Percentiles rank a stretch among this genome's conserved stretches.
phyloP scores from a whole-genome alignment of 352 stramenopile genomes.

The Globisporangium cystogenes region DNA sequence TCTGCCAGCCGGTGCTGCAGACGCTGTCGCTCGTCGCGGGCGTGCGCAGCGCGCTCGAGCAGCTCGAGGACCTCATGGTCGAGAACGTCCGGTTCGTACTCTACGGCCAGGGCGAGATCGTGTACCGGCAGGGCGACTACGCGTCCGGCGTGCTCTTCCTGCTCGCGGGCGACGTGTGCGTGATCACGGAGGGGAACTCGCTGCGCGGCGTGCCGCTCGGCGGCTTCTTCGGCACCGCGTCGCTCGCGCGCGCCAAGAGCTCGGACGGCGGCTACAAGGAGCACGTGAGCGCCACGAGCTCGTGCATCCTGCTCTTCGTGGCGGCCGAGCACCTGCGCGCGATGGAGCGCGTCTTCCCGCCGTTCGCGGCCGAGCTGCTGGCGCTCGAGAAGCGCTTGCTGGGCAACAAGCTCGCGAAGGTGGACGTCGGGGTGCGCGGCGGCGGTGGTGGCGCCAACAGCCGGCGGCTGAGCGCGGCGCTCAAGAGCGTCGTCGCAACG shows the following conservation, averaged over 20 bases:
- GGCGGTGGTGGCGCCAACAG: too few species aligned
- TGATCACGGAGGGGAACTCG: slow-evolving; percentile 22
- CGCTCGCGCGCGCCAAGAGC: slow-evolving; percentile 15
- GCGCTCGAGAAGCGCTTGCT: slow-evolving; percentile 25
- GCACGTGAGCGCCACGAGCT: slow-evolving; percentile 36
- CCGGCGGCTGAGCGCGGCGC: too few species aligned
- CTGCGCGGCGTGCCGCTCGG: slow-evolving; percentile 28
- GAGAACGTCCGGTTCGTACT: slow-evolving; percentile 53
- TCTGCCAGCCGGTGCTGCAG: slow-evolving; percentile 50
- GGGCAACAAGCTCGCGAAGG: too few species aligned
- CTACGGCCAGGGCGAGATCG: slow-evolving; percentile 53
- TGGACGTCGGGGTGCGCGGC: too few species aligned
- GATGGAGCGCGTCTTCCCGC: slow-evolving; percentile 27
- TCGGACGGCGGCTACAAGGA: slow-evolving; percentile 22
- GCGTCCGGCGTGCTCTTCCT: slow-evolving; percentile 42
- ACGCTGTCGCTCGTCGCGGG: too few species aligned
- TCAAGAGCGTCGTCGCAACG: too few species aligned
- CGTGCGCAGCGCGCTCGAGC: slow-evolving; percentile 40
- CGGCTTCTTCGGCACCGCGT: slow-evolving; percentile 41
- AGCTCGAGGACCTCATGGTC: slow-evolving; percentile 41
- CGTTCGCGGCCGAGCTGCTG: slow-evolving; percentile 20
- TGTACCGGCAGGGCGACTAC: slow-evolving; percentile 50
- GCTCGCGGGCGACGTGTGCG: slow-evolving; percentile 34
- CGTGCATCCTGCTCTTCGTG: slow-evolving; percentile 47
- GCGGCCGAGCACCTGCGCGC: slow-evolving; percentile 33